Conservation (phyloP, 2,329 filamentous ascomycete species). For the Exserohilum rostratum region DNA sequence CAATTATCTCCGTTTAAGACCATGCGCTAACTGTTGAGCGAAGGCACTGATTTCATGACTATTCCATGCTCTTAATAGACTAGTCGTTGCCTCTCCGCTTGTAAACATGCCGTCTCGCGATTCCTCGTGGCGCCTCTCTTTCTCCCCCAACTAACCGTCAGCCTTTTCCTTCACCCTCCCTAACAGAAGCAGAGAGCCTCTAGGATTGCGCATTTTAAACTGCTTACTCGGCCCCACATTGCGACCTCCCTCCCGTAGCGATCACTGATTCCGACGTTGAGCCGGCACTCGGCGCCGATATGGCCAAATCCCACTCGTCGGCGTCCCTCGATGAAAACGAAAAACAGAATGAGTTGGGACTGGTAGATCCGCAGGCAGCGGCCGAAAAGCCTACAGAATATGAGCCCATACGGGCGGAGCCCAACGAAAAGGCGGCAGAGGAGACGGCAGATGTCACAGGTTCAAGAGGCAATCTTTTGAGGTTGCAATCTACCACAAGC, state of each 20-base stretch:
- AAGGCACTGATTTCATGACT: conserved; percentile 33
- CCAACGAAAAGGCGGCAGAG: conserved; percentile 42
- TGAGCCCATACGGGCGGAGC: conserved; percentile 47
- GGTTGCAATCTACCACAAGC: conserved; percentile 38
- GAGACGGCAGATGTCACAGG: conserved; percentile 27
- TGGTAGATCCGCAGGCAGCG: conserved; percentile 45
- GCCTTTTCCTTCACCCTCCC: neutral
- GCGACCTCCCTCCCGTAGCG: conserved; percentile 2
- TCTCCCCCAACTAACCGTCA: conserved; percentile 2
- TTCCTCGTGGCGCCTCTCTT: conserved; percentile 7
- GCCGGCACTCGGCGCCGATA: conserved; percentile 2
- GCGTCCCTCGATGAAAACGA: conserved; percentile 34
- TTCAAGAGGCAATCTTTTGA: conserved; percentile 30
- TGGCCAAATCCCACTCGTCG: conserved; percentile 29
- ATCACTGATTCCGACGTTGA: neutral
- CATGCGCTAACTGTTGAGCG: conserved; percentile 28
- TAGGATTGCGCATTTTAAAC: neutral
- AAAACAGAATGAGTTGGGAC: conserved; percentile 48
- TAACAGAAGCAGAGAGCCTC: neutral
- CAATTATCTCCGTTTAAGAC: conserved; percentile 34
- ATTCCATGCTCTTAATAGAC: conserved; percentile 24
- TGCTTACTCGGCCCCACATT: conserved; percentile 2
- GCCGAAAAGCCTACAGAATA: conserved; percentile 43
- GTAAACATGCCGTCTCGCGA: conserved; percentile 11
- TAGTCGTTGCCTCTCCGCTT: conserved; percentile 17